Percentiles rank a stretch among this genome's conserved stretches.
phyloP scores from a whole-genome alignment of 257 asterid genomes.

The Ballota nigra region DNA sequence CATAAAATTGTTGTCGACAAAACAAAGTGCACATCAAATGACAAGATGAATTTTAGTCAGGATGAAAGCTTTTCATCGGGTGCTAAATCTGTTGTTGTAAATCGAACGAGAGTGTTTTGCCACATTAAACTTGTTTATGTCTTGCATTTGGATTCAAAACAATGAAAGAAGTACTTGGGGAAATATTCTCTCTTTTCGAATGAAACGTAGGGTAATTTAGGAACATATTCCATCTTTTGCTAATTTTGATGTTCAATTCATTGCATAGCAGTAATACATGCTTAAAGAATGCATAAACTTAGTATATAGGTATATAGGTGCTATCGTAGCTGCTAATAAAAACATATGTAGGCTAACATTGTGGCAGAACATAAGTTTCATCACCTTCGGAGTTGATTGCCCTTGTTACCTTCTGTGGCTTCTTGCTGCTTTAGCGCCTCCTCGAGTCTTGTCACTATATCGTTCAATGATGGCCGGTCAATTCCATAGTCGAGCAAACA shows the following conservation, averaged over 20 bases:
- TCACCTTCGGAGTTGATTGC: slow-evolving; percentile 23
- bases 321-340: not conserved
- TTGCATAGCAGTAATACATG: not conserved
- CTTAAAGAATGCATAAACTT: not conserved
- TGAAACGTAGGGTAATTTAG: not conserved
- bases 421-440: slow-evolving; percentile 57
- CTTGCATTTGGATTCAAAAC: not conserved
- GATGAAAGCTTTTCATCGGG: not conserved
- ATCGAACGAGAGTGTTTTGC: not conserved
- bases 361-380: slow-evolving; percentile 7
- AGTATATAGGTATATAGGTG: not conserved
- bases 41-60: not conserved
- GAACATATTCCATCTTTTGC: not conserved
- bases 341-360: not conserved
- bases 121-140: not conserved
- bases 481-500: slow-evolving; percentile 52
- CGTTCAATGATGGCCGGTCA: slow-evolving; percentile 53
- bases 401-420: slow-evolving; percentile 38
- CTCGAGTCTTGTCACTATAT: slow-evolving; percentile 49
- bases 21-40: not conserved
- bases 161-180: not conserved
- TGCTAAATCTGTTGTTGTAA: not conserved
- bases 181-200: not conserved
- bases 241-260: not conserved
- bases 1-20: not conserved